These are phyloP conservation scores for Hippophae gyantsensis DNA, from an alignment of 306 rosid genomes.

Conservation along the genomic window DNA sequence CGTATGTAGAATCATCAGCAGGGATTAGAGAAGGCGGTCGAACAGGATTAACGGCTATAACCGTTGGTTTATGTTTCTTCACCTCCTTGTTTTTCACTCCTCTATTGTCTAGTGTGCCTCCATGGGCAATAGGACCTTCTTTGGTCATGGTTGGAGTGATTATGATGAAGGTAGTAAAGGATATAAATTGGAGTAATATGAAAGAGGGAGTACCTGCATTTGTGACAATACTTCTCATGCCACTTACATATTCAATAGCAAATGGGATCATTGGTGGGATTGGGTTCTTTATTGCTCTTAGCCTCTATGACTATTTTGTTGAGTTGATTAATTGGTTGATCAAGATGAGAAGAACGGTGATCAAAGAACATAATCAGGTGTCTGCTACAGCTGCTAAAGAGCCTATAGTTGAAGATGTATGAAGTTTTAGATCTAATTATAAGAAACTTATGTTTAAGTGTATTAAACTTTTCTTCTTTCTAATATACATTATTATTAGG, in stretches of 20 bases:
- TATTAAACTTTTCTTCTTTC: too few species aligned
- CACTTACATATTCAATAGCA: conserved; percentile 78
- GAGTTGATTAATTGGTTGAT: conserved; percentile 37
- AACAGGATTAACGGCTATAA: conserved; percentile 73
- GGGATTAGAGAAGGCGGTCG: conserved; percentile 88
- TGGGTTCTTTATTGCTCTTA: conserved; percentile 61
- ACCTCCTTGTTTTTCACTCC: conserved; percentile 71
- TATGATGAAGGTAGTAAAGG: conserved; percentile 92
- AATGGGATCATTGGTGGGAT: conserved; percentile 82
- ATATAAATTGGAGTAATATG: conserved; percentile 61
- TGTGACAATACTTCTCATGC: conserved; percentile 73
- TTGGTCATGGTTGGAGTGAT: conserved; percentile 86
- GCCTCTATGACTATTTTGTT: conserved; percentile 40
- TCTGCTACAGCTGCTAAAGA: conserved; percentile 46
- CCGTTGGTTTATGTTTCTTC: conserved; percentile 56
- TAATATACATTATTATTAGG: too few species aligned
- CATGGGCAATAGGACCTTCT: conserved; percentile 95
- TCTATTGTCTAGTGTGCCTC: conserved; percentile 69
- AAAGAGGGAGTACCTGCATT: conserved; percentile 78
- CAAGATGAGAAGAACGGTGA: conserved; percentile 50
- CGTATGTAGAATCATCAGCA: conserved; percentile 68
- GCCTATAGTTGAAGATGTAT: conserved; percentile 35
- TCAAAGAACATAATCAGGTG: conserved; percentile 70
- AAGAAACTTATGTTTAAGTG: too few species aligned
- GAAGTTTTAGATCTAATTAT: conserved; percentile 5